Evolutionary conservation across 2,329 filamentous ascomycete species (phyloP).

Genomic region (Fusarium sp.): DNA sequence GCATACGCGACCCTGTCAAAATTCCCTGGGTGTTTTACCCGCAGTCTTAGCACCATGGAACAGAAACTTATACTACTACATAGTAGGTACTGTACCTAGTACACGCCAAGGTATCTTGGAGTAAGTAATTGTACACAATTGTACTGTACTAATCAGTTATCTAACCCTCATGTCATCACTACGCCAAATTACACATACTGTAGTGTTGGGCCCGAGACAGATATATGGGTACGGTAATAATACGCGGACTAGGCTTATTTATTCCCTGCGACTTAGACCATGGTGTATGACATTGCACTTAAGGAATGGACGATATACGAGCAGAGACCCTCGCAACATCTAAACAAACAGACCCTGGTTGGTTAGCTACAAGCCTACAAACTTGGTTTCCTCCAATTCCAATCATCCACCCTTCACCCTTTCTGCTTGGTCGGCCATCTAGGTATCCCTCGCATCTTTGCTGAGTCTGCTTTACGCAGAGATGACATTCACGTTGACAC

Average conservation of each 20-base stretch:
- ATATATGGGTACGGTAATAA: conserved; percentile 34
- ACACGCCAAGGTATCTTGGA: not conserved
- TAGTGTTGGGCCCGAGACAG: conserved; percentile 29
- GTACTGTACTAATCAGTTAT: conserved; percentile 22
- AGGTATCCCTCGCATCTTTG: not conserved
- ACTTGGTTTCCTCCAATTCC: conserved; percentile 1
- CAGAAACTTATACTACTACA: not conserved
- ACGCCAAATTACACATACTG: conserved; percentile 25
- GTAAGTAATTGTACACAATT: not conserved
- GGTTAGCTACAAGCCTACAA: conserved; percentile 2
- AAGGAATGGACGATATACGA: conserved; percentile 18
- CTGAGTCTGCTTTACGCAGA: not conserved
- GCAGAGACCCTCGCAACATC: conserved; percentile 4
- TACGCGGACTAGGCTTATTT: conserved; percentile 6
- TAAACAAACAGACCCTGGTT: conserved; percentile 2
- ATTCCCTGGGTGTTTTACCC: conserved; percentile 15
- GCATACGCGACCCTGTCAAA: conserved; percentile 30
- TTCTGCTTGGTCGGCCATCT: not conserved
- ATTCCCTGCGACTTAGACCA: conserved; percentile 2
- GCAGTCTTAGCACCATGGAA: not conserved
- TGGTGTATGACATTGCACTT: not conserved
- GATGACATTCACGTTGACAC: not conserved
- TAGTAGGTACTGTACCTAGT: not conserved
- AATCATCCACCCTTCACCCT: not conserved
- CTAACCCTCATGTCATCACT: conserved; percentile 6